phyloP scores from a whole-genome alignment of 768 basidiomycete species.

The Leucocoprinus leucothites region DNA sequence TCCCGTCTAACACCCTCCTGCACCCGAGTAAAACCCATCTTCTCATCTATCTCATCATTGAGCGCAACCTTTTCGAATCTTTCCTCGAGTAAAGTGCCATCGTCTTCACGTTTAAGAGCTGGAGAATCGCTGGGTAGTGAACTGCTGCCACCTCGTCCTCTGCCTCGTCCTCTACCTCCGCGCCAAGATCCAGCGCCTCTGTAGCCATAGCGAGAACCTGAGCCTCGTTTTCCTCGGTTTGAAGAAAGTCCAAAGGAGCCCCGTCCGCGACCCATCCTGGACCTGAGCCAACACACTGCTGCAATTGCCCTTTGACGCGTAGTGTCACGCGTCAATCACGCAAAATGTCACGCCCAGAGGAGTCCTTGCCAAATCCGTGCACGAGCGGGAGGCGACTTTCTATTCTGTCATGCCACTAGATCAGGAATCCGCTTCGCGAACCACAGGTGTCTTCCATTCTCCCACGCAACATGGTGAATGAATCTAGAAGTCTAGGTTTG shows the following conservation, averaged over 20 bases:
- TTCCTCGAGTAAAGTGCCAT: constrained; percentile 84
- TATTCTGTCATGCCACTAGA: too few relatives aligned
- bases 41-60: constrained; percentile 89
- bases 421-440: too few relatives aligned
- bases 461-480: too few relatives aligned
- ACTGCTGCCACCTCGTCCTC: constrained; percentile 41
- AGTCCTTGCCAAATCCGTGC: too few relatives aligned
- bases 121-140: constrained; percentile 37
- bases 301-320: not conserved
- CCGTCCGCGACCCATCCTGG: constrained; percentile 49
- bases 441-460: too few relatives aligned
- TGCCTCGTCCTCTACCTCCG: constrained; percentile 56
- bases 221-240: constrained; percentile 38
- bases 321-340: constrained; percentile 1
- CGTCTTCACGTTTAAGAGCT: constrained; percentile 75
- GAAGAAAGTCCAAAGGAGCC: constrained; percentile 58
- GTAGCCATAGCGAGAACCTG: constrained; percentile 38
- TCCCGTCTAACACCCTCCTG: constrained; percentile 76
- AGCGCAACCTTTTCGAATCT: constrained; percentile 76
- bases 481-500: too few relatives aligned
- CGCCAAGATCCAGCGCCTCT: constrained; percentile 48
- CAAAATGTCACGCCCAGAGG: not conserved
- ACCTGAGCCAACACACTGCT: not conserved
- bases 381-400: too few relatives aligned
- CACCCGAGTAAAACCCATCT: constrained; percentile 80